Conservation (phyloP, 192 early-diverging fungal genomes). For the Chytriomyces hyalinus region DNA sequence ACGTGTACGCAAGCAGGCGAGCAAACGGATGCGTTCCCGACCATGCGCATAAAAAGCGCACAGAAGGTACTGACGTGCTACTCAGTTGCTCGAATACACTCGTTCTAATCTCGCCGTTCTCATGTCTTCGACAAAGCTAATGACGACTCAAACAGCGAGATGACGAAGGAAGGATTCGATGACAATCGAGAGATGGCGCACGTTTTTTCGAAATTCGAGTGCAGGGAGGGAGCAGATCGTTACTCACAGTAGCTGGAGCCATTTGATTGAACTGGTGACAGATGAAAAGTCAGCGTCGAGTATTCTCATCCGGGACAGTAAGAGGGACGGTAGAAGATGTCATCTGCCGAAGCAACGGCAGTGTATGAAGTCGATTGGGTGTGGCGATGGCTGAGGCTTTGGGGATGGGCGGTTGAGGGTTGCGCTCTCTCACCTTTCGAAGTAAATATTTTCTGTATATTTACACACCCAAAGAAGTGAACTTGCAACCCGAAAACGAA, state of each 20-base stretch:
- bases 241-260: conserved; percentile 2
- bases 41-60: not conserved
- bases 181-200: not conserved
- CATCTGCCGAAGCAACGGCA: too few relatives aligned
- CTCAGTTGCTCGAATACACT: conserved; percentile 21
- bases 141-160: not conserved
- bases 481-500: too few relatives aligned
- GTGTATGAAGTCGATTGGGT: too few relatives aligned
- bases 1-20: conserved; percentile 1
- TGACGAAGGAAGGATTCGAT: not conserved
- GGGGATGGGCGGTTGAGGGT: not conserved
- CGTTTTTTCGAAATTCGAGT: not conserved
- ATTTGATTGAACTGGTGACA: not conserved
- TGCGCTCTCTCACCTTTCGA: not conserved
- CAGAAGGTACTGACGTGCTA: not conserved
- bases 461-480: not conserved
- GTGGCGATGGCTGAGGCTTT: not conserved
- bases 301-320: too few relatives aligned
- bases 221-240: not conserved
- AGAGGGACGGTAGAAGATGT: too few relatives aligned
- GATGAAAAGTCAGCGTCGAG: not conserved
- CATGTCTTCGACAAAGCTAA: not conserved
- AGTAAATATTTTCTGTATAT: not conserved
- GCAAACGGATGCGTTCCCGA: conserved; percentile 15
- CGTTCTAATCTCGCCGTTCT: not conserved